These are phyloP conservation scores for Suillus placidus DNA, from an alignment of 768 basidiomycete species.

Conservation along the genomic window DNA sequence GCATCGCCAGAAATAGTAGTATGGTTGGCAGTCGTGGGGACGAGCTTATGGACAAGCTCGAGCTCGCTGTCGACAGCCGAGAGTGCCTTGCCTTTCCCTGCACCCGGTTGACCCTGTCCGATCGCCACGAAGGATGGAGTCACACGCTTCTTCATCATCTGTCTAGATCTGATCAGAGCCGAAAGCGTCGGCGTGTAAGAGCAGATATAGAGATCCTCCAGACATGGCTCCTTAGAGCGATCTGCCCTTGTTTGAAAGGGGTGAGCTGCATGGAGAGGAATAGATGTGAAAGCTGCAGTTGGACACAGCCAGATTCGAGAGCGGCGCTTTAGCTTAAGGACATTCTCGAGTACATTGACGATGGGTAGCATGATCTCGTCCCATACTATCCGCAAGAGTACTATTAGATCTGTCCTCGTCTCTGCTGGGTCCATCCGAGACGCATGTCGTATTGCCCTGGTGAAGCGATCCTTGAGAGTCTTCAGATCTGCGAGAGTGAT, in stretches of 20 bases:
- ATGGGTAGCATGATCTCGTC: background rate
- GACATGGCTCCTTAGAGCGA: background rate
- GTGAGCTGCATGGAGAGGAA: background rate
- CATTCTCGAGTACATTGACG: background rate
- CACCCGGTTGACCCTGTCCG: background rate
- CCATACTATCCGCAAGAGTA: background rate
- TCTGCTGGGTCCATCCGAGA: no score
- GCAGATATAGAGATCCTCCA: background rate
- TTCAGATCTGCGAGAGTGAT: no score
- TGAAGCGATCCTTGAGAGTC: no score
- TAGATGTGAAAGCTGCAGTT: background rate
- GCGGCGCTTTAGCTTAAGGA: background rate
- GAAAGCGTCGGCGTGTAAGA: background rate
- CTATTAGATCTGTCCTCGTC: background rate
- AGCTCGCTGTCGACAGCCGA: background rate
- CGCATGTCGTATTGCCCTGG: no score
- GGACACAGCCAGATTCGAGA: background rate
- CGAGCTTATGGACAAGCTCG: background rate
- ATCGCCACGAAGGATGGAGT: background rate
- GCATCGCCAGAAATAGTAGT: slow-evolving; percentile 14
- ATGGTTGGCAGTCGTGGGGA: background rate
- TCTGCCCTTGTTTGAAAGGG: background rate
- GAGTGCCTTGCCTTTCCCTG: background rate
- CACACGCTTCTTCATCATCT: background rate
- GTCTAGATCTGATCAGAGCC: background rate